Percentiles rank a stretch among this genome's conserved stretches.
Conservation (phyloP, 2,329 filamentous ascomycete genomes). For the Aspergillus tamarii region DNA sequence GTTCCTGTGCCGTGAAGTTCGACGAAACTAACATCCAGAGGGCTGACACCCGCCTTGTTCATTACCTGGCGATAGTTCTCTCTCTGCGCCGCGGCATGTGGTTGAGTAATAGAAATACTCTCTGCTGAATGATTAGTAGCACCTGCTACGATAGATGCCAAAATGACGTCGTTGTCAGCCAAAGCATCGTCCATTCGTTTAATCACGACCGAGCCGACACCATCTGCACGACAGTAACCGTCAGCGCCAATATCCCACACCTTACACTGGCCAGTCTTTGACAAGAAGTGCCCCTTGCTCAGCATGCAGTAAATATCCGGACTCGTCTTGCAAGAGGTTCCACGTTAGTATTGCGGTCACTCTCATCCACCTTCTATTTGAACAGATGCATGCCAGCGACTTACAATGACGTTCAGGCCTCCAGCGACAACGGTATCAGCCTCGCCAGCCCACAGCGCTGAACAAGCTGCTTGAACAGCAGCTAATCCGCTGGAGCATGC, state of each 20-base stretch:
- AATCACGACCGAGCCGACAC: conserved; percentile 53
- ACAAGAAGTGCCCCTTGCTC: conserved; percentile 52
- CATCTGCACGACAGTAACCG: conserved; percentile 60
- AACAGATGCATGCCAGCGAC: too few relatives aligned
- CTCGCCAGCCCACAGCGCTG: conserved; percentile 71
- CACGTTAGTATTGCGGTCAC: too few relatives aligned
- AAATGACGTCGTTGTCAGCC: conserved; percentile 50
- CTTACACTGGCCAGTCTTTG: conserved; percentile 50
- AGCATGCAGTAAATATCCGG: conserved; percentile 77
- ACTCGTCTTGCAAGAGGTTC: conserved; percentile 55
- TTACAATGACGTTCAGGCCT: conserved; percentile 64
- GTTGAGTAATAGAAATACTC: conserved; percentile 51
- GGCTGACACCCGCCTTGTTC: conserved; percentile 38
- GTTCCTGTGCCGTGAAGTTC: conserved; percentile 49
- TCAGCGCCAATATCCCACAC: conserved; percentile 54
- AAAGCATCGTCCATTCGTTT: conserved; percentile 56
- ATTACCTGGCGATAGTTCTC: conserved; percentile 43
- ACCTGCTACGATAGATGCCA: conserved; percentile 48
- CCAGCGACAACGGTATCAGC: conserved; percentile 80
- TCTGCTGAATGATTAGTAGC: conserved; percentile 49
- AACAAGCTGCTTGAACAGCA: conserved; percentile 71
- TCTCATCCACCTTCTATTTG: too few relatives aligned
- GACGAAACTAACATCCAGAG: conserved; percentile 41
- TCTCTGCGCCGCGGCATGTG: conserved; percentile 43
- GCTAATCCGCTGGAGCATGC: conserved; percentile 67